Percentiles rank a stretch among this genome's conserved stretches.
phyloP scores from a whole-genome alignment of 306 rosid genomes.

The Begonia peltatifolia region DNA sequence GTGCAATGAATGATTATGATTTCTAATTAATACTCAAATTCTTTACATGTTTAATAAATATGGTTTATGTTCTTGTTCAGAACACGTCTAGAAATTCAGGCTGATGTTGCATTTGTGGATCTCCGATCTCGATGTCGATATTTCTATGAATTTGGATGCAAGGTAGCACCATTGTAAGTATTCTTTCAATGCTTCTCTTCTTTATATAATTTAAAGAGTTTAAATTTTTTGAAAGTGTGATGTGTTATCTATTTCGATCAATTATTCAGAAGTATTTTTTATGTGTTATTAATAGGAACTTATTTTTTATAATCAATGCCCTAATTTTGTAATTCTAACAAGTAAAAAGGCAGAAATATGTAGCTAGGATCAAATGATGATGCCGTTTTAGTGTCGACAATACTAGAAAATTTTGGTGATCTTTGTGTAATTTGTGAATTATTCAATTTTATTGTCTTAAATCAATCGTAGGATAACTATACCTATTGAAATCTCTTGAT shows the following conservation, averaged over 20 bases:
- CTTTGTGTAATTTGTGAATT: too few relatives aligned
- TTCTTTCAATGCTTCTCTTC: conserved; percentile 3
- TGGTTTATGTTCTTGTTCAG: conserved; percentile 21
- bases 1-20: not conserved
- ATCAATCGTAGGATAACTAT: too few relatives aligned
- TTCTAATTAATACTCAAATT: not conserved
- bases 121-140: conserved; percentile 66
- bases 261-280: too few relatives aligned
- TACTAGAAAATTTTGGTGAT: too few relatives aligned
- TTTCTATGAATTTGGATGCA: conserved; percentile 96
- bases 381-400: too few relatives aligned
- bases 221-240: not conserved
- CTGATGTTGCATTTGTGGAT: conserved; percentile 72
- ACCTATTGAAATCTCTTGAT: conserved; percentile 1
- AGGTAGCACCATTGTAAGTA: conserved; percentile 78
- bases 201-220: not conserved
- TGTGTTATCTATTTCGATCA: not conserved
- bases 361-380: too few relatives aligned
- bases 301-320: too few relatives aligned
- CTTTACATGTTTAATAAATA: not conserved
- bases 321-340: too few relatives aligned
- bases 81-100: conserved; percentile 82
- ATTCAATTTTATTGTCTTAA: too few relatives aligned
- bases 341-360: too few relatives aligned
- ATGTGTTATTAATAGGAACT: too few relatives aligned